Evolutionary conservation across 495 filamentous ascomycete species (phyloP).

Genomic region (Monascus purpureus): DNA sequence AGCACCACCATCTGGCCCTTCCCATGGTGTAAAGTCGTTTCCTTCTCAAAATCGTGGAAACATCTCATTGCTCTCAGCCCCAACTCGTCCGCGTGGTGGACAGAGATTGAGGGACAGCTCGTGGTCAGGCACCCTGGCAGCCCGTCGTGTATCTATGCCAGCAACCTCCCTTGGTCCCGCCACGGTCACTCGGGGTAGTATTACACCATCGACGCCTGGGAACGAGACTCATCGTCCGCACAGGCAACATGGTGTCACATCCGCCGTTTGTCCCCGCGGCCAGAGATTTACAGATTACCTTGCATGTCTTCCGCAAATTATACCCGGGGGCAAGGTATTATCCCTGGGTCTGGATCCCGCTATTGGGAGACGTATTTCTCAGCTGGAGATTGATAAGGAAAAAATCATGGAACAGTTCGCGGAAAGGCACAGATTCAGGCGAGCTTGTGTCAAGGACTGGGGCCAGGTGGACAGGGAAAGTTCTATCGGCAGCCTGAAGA

Average conservation of each 20-base stretch:
- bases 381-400: conserved; percentile 41
- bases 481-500: conserved; percentile 42
- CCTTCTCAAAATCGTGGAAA: conserved; percentile 36
- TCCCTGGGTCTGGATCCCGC: conserved; percentile 23
- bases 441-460: conserved; percentile 43
- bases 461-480: conserved; percentile 44
- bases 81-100: conserved; percentile 44
- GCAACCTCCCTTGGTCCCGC: conserved; percentile 21
- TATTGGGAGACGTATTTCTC: conserved; percentile 32
- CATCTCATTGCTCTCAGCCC: conserved; percentile 39
- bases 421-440: conserved; percentile 40
- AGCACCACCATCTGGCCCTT: conserved; percentile 33
- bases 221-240: conserved; percentile 24
- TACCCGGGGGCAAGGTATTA: conserved; percentile 36
- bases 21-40: conserved; percentile 29
- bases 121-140: conserved; percentile 20
- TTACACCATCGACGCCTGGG: conserved; percentile 11
- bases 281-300: conserved; percentile 40
- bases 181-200: conserved; percentile 28
- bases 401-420: conserved; percentile 39
- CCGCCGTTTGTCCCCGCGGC: conserved; percentile 34
- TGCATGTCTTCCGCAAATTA: conserved; percentile 31
- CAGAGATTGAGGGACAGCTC: conserved; percentile 19
- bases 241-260: conserved; percentile 34
- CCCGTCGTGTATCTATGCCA: conserved; percentile 23